Base-by-base conservation (phyloP, 306 rosid genomes). In the Casuarina glauca region DNA sequence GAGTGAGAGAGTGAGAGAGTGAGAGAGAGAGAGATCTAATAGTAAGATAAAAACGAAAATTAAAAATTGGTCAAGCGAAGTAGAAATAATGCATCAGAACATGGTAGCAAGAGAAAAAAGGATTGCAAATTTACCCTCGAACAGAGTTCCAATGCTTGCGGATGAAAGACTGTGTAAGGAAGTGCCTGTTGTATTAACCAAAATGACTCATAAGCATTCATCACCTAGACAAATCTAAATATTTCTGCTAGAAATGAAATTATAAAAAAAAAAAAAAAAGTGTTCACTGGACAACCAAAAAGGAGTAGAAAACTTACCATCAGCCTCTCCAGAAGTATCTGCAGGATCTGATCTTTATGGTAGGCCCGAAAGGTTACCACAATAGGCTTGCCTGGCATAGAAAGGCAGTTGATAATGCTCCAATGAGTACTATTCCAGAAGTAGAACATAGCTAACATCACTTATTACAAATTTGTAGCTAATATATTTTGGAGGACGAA, bases 131-230 rank as follows among this genome's bases (percentile, higher is more conserved):
- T 82, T 77, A 95, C 99, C 84, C 99, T 89, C n/a, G 97, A 96
- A 88, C 99, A 95, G 52, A 95, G 90, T 58, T 95, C 97, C 84
- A 93, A 69, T 73, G 99, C 94, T 85, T 84, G 96, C 20, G 80
- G 89, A 71, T 90, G 97, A 84, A 93, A 91, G 80, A 89, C 85
- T 10, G 67, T 73, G 86, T 67, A 90, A 78, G 96, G 97, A 49
- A 95, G 88, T 70, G 76, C 88, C 99, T 92, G 91, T 48, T 16
- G 20, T 69, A 77, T 9, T 41, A 74, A 66, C 58, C 44, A 32
- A 26, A n/a, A 63, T 80, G 42, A 75, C 17, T 41, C 63, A 81
- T 75, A 9, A 81, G 11, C 42, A 57, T 41, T 32, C 32, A 66
- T 68, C 54, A 81, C 13, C 26, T n/a, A 54, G 26, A 62, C n/a